Evolutionary conservation across 2,329 filamentous ascomycete species (phyloP).

Genomic region (Colletotrichum phormii): DNA sequence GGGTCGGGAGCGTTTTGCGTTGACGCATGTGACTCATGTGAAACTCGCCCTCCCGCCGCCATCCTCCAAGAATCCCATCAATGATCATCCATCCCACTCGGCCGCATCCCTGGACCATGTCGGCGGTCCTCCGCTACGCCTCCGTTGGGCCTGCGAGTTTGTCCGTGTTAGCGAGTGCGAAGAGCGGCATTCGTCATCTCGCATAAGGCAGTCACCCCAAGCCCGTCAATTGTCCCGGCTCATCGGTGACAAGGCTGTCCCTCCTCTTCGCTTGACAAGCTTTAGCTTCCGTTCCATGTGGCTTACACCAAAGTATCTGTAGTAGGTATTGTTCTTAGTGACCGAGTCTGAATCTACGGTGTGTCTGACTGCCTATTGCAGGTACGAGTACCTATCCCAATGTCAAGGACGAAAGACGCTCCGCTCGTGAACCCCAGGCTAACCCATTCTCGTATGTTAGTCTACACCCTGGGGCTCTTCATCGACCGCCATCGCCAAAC

Average conservation of each 20-base stretch:
- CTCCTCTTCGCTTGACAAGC: not conserved
- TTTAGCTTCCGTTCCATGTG: not conserved
- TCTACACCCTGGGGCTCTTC: not conserved
- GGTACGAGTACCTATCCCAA: not conserved
- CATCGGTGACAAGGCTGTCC: not conserved
- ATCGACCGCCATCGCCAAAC: not conserved
- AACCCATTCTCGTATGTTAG: not conserved
- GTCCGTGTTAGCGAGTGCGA: not conserved
- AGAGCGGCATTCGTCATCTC: not conserved
- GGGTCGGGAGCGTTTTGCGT: not conserved
- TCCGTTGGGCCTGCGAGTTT: not conserved
- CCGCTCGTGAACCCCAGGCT: not conserved
- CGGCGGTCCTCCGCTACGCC: not conserved
- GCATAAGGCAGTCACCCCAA: not conserved
- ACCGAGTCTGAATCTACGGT: too few relatives aligned
- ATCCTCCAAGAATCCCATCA: too few relatives aligned
- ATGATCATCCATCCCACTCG: not conserved
- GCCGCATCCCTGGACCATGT: not conserved
- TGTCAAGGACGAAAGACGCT: not conserved
- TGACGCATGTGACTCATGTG: not conserved
- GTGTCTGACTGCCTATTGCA: too few relatives aligned
- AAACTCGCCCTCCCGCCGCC: not conserved
- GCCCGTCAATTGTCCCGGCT: not conserved
- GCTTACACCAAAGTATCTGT: not conserved
- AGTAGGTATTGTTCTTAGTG: not conserved